phyloP scores from a whole-genome alignment of 1,284 basidiomycete species.

The Coniophora puteana region DNA sequence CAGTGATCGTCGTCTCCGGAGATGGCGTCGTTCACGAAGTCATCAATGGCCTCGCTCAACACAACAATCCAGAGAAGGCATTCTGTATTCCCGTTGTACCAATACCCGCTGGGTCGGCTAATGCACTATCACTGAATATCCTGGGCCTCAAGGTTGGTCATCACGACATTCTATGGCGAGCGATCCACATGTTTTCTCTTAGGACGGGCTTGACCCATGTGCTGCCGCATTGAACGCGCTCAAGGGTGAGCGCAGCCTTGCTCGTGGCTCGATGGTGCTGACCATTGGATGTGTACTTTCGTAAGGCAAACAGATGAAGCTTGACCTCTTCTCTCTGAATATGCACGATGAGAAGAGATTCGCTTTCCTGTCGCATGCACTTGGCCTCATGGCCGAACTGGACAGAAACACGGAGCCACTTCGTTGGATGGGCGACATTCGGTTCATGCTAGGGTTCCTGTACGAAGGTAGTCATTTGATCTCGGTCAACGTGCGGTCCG shows the following conservation, averaged over 20 bases:
- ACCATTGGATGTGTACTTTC: conserved; percentile 4
- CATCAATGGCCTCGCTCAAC: conserved; percentile 86
- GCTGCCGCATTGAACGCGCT: conserved; percentile 81
- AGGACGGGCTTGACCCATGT: conserved; percentile 74
- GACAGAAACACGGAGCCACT: conserved; percentile 87
- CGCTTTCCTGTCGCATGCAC: conserved; percentile 85
- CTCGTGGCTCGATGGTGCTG: background rate
- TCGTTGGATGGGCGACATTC: conserved; percentile 91
- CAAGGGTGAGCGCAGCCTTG: conserved; percentile 74
- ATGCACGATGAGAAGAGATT: conserved; percentile 69
- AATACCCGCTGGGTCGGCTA: conserved; percentile 87
- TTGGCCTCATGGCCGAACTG: conserved; percentile 91
- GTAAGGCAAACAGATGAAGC: conserved; percentile 64
- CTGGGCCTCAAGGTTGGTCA: conserved; percentile 60
- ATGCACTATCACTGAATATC: conserved; percentile 76
- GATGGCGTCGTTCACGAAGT: conserved; percentile 91
- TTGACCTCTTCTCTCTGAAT: conserved; percentile 81
- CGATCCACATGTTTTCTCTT: too few relatives aligned
- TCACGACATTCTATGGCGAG: too few relatives aligned
- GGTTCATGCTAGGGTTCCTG: conserved; percentile 85
- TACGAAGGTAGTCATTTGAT: conserved; percentile 50
- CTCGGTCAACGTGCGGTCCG: background rate
- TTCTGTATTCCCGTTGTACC: conserved; percentile 79
- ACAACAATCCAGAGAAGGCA: conserved; percentile 66
- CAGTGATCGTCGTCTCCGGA: conserved; percentile 81